phyloP scores from a whole-genome alignment of 2,329 filamentous ascomycete species.

The Xylariales sp. region DNA sequence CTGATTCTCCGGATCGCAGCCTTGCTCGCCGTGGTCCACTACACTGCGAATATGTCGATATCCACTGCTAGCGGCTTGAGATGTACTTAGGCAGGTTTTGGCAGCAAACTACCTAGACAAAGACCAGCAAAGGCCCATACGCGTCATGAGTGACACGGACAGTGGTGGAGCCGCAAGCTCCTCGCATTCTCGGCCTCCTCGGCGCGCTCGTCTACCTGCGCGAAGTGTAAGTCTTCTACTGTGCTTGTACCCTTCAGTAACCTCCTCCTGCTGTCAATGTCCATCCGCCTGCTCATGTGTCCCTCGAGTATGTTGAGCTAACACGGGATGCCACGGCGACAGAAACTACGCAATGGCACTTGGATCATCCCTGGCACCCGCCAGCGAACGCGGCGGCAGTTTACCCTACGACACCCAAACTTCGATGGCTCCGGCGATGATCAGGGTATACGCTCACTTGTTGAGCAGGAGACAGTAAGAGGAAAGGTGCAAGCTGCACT shows the following conservation, averaged over 20 bases:
- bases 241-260: neutral
- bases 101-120: neutral
- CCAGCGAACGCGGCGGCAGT: slow-evolving; percentile 73
- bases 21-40: neutral
- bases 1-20: neutral
- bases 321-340: slow-evolving; percentile 45
- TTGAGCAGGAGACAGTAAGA: slow-evolving; percentile 29
- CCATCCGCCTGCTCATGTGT: slow-evolving; percentile 4
- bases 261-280: slow-evolving; percentile 4
- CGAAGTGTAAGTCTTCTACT: slow-evolving; percentile 9
- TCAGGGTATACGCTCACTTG: slow-evolving; percentile 28
- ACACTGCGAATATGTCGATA: neutral
- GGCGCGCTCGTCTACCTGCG: slow-evolving; percentile 10
- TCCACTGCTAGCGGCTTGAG: neutral
- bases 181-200: slow-evolving; percentile 6
- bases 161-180: slow-evolving; percentile 11
- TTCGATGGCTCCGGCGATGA: slow-evolving; percentile 33
- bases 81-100: slow-evolving; percentile 4
- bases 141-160: slow-evolving; percentile 5
- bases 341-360: slow-evolving; percentile 78
- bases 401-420: slow-evolving; percentile 60
- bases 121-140: slow-evolving; percentile 4
- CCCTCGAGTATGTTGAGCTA: slow-evolving; percentile 18
- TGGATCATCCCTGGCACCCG: slow-evolving; percentile 84
- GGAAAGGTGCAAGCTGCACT: slow-evolving; percentile 30